A percentile compares a stretch with the other conserved stretches of the same genome.
Conservation (phyloP, 352 stramenopile species). For the Globisporangium lucens region DNA sequence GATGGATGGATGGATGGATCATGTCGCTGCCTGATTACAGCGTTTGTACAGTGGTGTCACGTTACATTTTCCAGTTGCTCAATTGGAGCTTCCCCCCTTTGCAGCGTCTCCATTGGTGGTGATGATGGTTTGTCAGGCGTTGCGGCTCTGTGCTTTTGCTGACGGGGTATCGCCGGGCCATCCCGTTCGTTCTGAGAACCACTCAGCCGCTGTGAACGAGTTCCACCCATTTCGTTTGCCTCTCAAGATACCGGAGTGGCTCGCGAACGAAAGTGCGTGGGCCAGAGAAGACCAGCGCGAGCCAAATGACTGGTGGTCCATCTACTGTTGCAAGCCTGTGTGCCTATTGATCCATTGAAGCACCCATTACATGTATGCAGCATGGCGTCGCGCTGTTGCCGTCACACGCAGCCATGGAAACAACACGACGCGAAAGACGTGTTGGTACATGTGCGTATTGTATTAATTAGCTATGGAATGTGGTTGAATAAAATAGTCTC, state of each 20-base stretch:
- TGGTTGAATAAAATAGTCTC: constrained; percentile 18
- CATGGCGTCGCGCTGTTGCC: background rate
- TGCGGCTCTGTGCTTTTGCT: constrained; percentile 1
- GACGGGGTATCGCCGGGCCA: constrained; percentile 6
- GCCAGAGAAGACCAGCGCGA: background rate
- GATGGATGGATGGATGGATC: constrained; percentile 2
- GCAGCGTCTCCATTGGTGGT: constrained; percentile 1
- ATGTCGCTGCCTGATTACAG: constrained; percentile 1
- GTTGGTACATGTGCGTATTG: background rate
- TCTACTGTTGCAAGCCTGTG: background rate
- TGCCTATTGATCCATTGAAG: background rate
- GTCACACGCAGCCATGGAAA: background rate
- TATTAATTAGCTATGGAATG: constrained; percentile 7
- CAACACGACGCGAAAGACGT: background rate
- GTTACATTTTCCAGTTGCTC: background rate
- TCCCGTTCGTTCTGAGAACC: constrained; percentile 8
- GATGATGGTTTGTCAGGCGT: background rate
- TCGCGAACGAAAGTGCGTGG: background rate
- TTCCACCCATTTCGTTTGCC: constrained; percentile 9
- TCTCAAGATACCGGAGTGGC: background rate
- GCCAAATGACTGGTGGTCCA: constrained; percentile 4
- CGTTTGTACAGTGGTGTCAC: background rate
- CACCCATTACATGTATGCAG: background rate
- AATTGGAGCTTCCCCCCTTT: background rate
- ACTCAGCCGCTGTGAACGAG: constrained; percentile 7